These are phyloP conservation scores for Sistotremastrum niveocremeum DNA, from an alignment of 768 basidiomycete genomes.

Conservation along the genomic window DNA sequence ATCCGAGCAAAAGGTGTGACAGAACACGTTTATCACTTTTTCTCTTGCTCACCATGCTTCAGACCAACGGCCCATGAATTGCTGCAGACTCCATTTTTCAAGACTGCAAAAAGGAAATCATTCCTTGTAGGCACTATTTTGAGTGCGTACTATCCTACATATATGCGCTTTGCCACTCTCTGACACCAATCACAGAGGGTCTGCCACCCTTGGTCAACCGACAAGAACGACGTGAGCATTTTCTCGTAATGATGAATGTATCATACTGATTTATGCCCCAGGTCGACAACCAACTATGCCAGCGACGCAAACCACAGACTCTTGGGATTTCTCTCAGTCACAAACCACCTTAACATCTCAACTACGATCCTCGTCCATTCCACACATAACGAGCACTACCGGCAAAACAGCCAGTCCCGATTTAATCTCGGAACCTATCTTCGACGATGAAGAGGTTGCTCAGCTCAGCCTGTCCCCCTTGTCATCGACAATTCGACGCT, in stretches of 20 bases:
- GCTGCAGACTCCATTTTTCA: conserved; percentile 72
- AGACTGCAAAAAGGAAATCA: conserved; percentile 58
- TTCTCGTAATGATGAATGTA: background rate
- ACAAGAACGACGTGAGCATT: conserved; percentile 45
- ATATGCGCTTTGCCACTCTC: background rate
- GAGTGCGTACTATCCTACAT: conserved; percentile 23
- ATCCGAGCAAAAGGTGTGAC: conserved; percentile 57
- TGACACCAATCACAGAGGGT: conserved; percentile 26
- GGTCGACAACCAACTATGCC: conserved; percentile 24
- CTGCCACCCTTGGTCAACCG: conserved; percentile 61
- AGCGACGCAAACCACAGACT: conserved; percentile 45
- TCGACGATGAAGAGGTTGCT: no score
- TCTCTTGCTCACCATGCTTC: background rate
- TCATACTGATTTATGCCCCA: background rate
- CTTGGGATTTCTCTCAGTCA: conserved; percentile 57
- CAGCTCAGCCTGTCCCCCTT: no score
- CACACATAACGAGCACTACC: no score
- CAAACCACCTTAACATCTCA: no score
- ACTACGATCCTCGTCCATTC: no score
- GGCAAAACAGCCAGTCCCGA: no score
- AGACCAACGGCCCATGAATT: conserved; percentile 71
- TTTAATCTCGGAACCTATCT: no score
- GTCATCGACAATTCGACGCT: no score
- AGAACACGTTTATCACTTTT: conserved; percentile 1
- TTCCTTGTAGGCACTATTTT: conserved; percentile 70